These are phyloP conservation scores for Fraxinus americana DNA, from an alignment of 257 asterid genomes.

Conservation along the genomic window DNA sequence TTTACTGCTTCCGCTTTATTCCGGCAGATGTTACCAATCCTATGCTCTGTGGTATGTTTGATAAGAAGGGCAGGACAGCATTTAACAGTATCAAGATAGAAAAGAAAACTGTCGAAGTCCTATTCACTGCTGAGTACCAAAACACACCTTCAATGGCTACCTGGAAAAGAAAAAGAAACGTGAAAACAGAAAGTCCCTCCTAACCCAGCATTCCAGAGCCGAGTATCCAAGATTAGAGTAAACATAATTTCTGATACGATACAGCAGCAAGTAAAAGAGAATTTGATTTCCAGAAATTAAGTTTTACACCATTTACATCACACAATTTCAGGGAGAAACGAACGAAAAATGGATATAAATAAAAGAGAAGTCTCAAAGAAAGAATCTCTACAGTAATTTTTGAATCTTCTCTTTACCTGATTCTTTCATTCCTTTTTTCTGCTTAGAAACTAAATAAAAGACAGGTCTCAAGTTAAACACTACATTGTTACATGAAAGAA, in stretches of 20 bases:
- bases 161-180: no score
- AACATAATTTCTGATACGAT: neutral
- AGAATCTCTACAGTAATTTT: conserved; percentile 31
- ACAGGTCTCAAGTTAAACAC: conserved; percentile 32
- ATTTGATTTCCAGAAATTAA: conserved; percentile 25
- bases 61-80: no score
- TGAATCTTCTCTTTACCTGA: conserved; percentile 17
- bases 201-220: neutral
- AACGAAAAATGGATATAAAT: conserved; percentile 24
- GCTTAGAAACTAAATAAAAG: conserved; percentile 34
- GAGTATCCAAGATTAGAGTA: neutral
- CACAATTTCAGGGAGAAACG: conserved; percentile 21
- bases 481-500: conserved; percentile 40
- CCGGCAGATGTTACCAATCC: no score
- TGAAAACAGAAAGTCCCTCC: neutral
- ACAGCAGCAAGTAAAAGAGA: neutral
- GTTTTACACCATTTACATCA: conserved; percentile 41
- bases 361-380: conserved; percentile 30
- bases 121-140: no score
- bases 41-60: no score
- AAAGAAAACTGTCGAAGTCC: no score
- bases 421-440: conserved; percentile 23
- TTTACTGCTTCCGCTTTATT: no score
- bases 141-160: no score
- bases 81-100: no score